Percentiles rank a stretch among this genome's conserved stretches.
phyloP scores from a whole-genome alignment of 1,284 basidiomycete genomes.

The Fomitiporia mediterranea region DNA sequence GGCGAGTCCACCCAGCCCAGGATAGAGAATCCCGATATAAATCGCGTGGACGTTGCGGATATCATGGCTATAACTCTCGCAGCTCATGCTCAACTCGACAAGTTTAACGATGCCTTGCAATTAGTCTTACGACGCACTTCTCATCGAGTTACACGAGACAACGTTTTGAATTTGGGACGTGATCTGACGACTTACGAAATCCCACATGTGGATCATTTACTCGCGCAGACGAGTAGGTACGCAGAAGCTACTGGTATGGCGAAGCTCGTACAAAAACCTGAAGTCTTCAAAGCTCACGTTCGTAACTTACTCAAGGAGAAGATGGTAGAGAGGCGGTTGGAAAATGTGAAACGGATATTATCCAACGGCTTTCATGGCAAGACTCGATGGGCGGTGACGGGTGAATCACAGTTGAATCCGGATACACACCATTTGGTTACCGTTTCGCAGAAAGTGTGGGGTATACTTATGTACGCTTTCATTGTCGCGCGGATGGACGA shows the following conservation, averaged over 20 bases:
- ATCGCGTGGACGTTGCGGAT: slow-evolving; percentile 26
- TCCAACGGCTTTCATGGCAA: slow-evolving; percentile 46
- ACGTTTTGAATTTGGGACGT: slow-evolving; percentile 35
- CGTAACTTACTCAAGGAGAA: slow-evolving; percentile 33
- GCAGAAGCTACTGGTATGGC: slow-evolving; percentile 45
- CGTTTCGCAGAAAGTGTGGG: slow-evolving; percentile 55
- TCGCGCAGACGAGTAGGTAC: slow-evolving; percentile 39
- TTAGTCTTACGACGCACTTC: slow-evolving; percentile 8
- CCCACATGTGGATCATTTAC: slow-evolving; percentile 25
- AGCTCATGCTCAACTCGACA: slow-evolving; percentile 54
- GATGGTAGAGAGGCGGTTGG: slow-evolving; percentile 32
- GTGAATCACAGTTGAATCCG: slow-evolving; percentile 31
- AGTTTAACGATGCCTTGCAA: slow-evolving; percentile 49
- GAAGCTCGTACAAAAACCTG: slow-evolving; percentile 44
- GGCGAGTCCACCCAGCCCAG: neutral
- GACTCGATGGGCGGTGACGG: slow-evolving; percentile 42
- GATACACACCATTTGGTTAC: slow-evolving; percentile 42
- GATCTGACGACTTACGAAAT: slow-evolving; percentile 31
- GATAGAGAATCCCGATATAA: slow-evolving; percentile 22
- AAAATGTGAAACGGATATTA: slow-evolving; percentile 45
- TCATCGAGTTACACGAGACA: slow-evolving; percentile 34
- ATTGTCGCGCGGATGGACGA: slow-evolving; percentile 48
- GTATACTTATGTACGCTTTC: slow-evolving; percentile 57
- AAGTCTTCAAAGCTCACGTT: slow-evolving; percentile 46
- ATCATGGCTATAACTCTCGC: slow-evolving; percentile 48